A percentile compares a stretch with the other conserved stretches of the same genome.
phyloP scores from a whole-genome alignment of 352 stramenopile species.

The Peronosclerospora sorghi region DNA sequence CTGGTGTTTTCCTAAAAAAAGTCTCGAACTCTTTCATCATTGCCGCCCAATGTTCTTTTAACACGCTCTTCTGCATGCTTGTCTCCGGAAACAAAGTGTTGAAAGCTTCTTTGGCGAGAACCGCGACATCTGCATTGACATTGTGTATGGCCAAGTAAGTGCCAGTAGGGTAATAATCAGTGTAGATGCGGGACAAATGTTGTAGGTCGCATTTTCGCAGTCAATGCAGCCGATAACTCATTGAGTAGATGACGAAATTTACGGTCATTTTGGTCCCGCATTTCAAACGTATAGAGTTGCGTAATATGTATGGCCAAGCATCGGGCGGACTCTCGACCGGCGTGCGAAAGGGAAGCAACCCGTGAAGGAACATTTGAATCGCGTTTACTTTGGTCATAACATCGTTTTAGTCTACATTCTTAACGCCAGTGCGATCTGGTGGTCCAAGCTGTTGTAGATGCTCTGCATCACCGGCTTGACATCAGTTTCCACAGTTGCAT shows the following conservation, averaged over 20 bases:
- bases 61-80: conserved; percentile 17
- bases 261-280: conserved; percentile 76
- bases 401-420: conserved; percentile 80
- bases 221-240: conserved; percentile 46
- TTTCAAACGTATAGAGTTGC: conserved; percentile 68
- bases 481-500: conserved; percentile 7
- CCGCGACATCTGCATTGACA: conserved; percentile 40
- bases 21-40: conserved; percentile 54
- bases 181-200: conserved; percentile 62
- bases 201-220: conserved; percentile 51
- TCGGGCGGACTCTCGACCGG: conserved; percentile 46
- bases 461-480: too few relatives aligned
- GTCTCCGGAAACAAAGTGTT: too few relatives aligned
- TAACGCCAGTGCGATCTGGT: too few relatives aligned
- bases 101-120: conserved; percentile 32
- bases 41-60: conserved; percentile 27
- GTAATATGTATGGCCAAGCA: conserved; percentile 73
- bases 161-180: conserved; percentile 67
- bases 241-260: conserved; percentile 71
- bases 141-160: conserved; percentile 78
- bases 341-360: conserved; percentile 51
- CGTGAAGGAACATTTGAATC: conserved; percentile 40
- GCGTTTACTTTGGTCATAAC: conserved; percentile 75
- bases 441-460: too few relatives aligned
- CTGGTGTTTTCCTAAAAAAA: conserved; percentile 55